Evolutionary conservation across 2,329 filamentous ascomycete species (phyloP).

Genomic region (Fusarium caatingaense): DNA sequence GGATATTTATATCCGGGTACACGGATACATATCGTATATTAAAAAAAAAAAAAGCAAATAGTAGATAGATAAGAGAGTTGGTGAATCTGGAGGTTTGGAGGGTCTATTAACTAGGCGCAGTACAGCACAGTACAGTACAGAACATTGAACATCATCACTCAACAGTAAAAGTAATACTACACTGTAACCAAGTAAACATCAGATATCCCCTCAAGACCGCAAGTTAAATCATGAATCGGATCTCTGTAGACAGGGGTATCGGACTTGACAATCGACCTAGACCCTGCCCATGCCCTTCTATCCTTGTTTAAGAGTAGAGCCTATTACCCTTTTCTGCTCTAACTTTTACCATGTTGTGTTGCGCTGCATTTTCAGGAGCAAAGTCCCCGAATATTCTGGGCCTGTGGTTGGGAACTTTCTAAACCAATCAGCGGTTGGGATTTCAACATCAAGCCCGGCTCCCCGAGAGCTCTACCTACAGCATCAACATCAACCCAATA

Average conservation of each 20-base stretch:
- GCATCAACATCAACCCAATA: neutral
- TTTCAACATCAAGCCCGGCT: neutral
- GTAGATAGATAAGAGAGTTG: neutral
- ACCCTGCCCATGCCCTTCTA: neutral
- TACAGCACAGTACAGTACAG: no score
- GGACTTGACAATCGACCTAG: neutral
- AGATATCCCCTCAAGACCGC: neutral
- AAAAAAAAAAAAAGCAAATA: neutral
- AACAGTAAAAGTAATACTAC: neutral
- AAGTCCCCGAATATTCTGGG: slow-evolving; percentile 13
- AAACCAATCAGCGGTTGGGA: slow-evolving; percentile 42
- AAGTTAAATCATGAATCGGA: neutral
- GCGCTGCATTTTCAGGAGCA: neutral
- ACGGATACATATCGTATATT: neutral
- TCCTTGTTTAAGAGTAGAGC: neutral
- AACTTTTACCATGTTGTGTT: neutral
- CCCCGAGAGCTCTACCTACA: neutral
- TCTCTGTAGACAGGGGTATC: neutral
- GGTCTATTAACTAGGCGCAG: neutral
- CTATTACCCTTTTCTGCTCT: slow-evolving; percentile 3
- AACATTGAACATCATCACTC: neutral
- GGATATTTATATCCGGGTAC: slow-evolving; percentile 1
- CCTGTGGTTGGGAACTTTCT: slow-evolving; percentile 46
- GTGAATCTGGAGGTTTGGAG: neutral
- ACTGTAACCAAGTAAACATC: neutral